Evolutionary conservation across 2,329 filamentous ascomycete genomes (phyloP), one percentile per base, ranked within the genome.

Genomic region (Fusarium secorum): DNA sequence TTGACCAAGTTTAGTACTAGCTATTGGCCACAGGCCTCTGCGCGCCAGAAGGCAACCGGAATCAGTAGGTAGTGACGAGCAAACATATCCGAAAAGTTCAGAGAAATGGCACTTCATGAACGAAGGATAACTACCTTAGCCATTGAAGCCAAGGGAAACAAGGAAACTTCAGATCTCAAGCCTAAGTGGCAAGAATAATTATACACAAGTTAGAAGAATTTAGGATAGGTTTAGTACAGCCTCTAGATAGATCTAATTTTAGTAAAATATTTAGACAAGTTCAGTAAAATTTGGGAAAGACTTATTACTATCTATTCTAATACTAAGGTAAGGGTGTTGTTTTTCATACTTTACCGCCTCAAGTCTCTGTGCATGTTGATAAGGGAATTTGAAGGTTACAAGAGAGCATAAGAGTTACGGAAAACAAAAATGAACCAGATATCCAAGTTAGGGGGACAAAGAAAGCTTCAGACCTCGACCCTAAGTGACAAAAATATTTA

Each of bases 211-310:
- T 15, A 15, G 8, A 15, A 8, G 18, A 30, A 3, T n/a, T 30
- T n/a, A n/a, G 13, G 26, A 8, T 28, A 3, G 10, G 14, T 18
- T 48, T 9, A 5, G 26, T 28, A 32, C 4, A 48, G 1, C 10
- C 20, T 30, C 14, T n/a, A n/a, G 7, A 7, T 7, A 20, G 0
- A 20, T 20, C 18, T 20, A 44, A 5, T 22, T 4, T 14, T 20
- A 20, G 30, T 14, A 20, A 20, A 26, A 9, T 26, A 4, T 14
- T 26, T 20, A 26, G 7, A 17, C n/a, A 18, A 20, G 5, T 44
- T 44, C 10, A 18, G 5, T 20, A 11, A 14, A 10, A 14, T 26
- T 20, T 45, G 14, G 11, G 24, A 10, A 24, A 8, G 22, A 18
- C 11, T 24, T 39, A 3, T 24, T 17, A 17, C 5, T 11, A 42